Conservation (phyloP, 73 alveolate genomes). For the Tetrahymena malaccensis region DNA sequence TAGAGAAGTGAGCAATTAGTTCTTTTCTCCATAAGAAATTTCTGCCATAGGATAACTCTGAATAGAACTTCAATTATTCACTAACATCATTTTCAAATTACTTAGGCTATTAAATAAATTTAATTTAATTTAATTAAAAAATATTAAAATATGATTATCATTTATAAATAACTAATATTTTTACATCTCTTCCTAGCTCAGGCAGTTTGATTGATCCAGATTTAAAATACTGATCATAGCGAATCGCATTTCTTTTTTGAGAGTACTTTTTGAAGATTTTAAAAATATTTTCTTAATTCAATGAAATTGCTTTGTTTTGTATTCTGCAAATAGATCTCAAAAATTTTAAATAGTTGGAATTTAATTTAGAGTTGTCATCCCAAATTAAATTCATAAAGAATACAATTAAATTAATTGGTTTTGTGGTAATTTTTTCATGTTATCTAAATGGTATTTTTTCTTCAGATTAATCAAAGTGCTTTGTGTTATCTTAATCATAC, state of each 20-base stretch:
- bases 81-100: neutral
- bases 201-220: neutral
- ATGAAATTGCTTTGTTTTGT: neutral
- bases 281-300: neutral
- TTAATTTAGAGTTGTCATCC: neutral
- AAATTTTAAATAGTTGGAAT: neutral
- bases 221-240: neutral
- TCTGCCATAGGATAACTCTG: conserved; percentile 39
- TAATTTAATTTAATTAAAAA: neutral
- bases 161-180: neutral
- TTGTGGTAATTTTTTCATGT: neutral
- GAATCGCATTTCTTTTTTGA: neutral
- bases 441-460: neutral
- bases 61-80: conserved; percentile 23
- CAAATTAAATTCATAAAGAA: neutral
- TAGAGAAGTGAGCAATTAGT: conserved; percentile 1
- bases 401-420: neutral
- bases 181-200: neutral
- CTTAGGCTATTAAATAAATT: neutral
- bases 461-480: neutral
- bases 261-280: neutral
- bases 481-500: neutral
- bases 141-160: too few relatives aligned
- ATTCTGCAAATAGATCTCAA: neutral
- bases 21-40: conserved; percentile 37